Base-by-base conservation (phyloP, 1,284 basidiomycete genomes). In the Pholiota adiposa region DNA sequence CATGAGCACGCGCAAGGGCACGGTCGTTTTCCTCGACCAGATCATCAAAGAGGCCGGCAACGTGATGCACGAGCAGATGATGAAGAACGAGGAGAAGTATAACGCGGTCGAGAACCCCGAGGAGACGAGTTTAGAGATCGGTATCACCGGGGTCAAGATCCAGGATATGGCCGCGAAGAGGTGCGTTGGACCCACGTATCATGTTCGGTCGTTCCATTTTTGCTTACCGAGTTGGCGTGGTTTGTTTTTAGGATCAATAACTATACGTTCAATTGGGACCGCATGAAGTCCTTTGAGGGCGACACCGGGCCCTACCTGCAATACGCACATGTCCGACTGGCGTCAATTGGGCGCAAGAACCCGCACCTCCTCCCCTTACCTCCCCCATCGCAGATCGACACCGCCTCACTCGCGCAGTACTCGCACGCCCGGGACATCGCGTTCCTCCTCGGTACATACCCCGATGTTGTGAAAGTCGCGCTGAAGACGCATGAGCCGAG, bases 31-130 rank as follows among this genome's bases (percentile, higher is more conserved):
- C 85, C 81, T 99, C 41, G 91, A 98, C 71, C 85, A 98, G 75
- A 98, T 99, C 69, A 90, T 99, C 71, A 85, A 90, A 68, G 96
- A 97, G 73, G 95, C 97, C 0, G 86, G 89, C 21, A 84, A 87
- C 56, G 90, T 92, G 60, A 99, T 99, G 97, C 94, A 95, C 77
- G 94, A 96, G 64, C 94, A 97, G 74, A 99, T 99, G 97, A 84
- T 82, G 75, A 90, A 90, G 75, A 98, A 98, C 73, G 91, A 94
- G 76, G 94, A 88, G 60, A 99, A 99, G 79, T 98, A 97, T 70
- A 86, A 82, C 1, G 88, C 90, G 48, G 85, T 99, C 57, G 93
- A 95, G 71, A 88, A 99, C 76, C 96, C 96, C 0, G 90, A 94
- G 72, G 77, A 75, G 48, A 92, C 91, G 44, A 88, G 89, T 62